phyloP scores from a whole-genome alignment of 2,329 filamentous ascomycete species.

The Diaporthe citriasiana region DNA sequence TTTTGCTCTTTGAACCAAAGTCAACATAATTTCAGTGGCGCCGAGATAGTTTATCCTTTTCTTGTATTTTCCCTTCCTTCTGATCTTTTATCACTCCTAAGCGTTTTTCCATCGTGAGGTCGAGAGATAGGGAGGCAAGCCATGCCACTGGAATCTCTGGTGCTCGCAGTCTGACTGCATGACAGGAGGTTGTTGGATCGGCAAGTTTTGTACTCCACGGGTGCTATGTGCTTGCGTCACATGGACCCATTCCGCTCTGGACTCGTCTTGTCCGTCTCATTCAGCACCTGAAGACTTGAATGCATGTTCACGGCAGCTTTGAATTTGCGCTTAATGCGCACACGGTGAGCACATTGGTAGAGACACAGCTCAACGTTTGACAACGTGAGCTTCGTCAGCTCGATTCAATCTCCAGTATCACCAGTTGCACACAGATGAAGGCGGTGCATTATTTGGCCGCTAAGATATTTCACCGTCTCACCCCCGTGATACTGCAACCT shows the following conservation, averaged over 20 bases:
- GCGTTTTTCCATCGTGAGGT: not conserved
- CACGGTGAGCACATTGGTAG: too few species aligned
- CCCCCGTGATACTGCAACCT: conserved; percentile 2
- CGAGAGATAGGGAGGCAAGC: not conserved
- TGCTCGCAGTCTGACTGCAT: not conserved
- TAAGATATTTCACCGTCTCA: not conserved
- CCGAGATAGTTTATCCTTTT: too few species aligned
- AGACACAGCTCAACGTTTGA: not conserved
- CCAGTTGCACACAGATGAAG: not conserved
- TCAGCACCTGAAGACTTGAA: not conserved
- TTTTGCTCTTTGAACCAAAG: not conserved
- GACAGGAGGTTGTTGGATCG: not conserved
- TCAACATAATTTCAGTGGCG: too few species aligned
- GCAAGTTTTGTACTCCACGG: not conserved
- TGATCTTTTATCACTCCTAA: not conserved
- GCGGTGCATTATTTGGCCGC: not conserved
- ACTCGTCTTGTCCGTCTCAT: not conserved
- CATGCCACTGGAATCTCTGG: not conserved
- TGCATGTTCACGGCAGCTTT: not conserved
- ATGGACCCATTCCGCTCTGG: not conserved
- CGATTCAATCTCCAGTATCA: not conserved
- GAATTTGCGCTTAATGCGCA: not conserved
- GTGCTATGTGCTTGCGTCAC: not conserved
- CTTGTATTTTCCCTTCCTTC: too few species aligned
- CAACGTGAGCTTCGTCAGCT: not conserved